phyloP scores from a whole-genome alignment of 129 eudicot genomes.

The Lactuca sativa region DNA sequence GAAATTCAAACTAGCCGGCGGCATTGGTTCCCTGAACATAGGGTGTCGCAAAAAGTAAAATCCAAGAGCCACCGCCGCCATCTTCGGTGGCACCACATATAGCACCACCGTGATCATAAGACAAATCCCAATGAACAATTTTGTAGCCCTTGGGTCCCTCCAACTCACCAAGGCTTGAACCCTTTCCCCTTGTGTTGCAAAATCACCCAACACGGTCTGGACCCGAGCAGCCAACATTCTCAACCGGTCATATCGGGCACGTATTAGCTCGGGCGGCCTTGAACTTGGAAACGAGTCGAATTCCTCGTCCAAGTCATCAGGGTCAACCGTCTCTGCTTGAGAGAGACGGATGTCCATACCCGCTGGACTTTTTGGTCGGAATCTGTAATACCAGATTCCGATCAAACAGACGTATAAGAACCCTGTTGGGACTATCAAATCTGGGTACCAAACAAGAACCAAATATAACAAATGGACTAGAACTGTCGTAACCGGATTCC shows the following conservation, averaged over 20 bases:
- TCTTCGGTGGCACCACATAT: slow-evolving; percentile 85
- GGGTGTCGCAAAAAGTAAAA: slow-evolving; percentile 95
- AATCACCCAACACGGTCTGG: slow-evolving; percentile 94
- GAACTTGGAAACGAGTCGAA: slow-evolving; percentile 97
- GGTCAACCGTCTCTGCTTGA: slow-evolving; percentile 86
- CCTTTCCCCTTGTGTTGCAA: slow-evolving; percentile 98
- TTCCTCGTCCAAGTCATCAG: slow-evolving; percentile 92
- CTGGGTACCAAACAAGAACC: slow-evolving; percentile 97
- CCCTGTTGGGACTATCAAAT: slow-evolving; percentile 83
- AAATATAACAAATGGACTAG: slow-evolving; percentile 78
- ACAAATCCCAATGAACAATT: slow-evolving; percentile 84
- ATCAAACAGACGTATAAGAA: slow-evolving; percentile 76
- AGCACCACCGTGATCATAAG: slow-evolving; percentile 67
- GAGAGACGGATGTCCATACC: slow-evolving; percentile 94
- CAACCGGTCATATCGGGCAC: slow-evolving; percentile 79
- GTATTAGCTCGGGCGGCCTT: slow-evolving; percentile 67
- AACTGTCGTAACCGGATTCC: slow-evolving; percentile 80
- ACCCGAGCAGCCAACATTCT: slow-evolving; percentile 89
- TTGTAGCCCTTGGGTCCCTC: slow-evolving; percentile 98
- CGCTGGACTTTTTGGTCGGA: slow-evolving; percentile 88
- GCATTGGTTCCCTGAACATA: slow-evolving; percentile 99
- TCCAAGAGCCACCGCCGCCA: slow-evolving; percentile 98
- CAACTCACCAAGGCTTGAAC: slow-evolving; percentile 95
- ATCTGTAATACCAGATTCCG: slow-evolving; percentile 91
- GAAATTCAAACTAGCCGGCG: slow-evolving; percentile 90